Conservation (phyloP, 75 land plant genomes). For the Picea sitchensis region DNA sequence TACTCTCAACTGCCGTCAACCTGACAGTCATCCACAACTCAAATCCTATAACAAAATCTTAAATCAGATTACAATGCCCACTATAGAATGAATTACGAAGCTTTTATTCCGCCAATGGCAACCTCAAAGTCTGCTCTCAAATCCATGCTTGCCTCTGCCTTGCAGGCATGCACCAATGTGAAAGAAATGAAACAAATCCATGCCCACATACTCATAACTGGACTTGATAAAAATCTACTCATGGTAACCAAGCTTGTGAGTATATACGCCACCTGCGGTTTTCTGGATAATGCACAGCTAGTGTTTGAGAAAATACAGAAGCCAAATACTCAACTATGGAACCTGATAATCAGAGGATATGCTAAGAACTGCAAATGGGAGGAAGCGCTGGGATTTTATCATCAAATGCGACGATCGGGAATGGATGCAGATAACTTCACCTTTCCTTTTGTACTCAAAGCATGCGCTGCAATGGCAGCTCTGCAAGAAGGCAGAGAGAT, state of each 20-base stretch:
- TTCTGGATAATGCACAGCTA: background rate
- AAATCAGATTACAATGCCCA: no score
- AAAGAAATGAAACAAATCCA: background rate
- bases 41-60: no score
- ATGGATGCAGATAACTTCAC: background rate
- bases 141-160: background rate
- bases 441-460: background rate
- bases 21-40: no score
- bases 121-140: no score
- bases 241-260: background rate
- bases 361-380: no score
- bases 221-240: background rate
- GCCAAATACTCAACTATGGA: background rate
- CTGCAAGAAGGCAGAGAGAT: conserved; percentile 11
- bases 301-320: background rate
- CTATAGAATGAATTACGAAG: no score
- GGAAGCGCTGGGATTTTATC: no score
- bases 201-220: background rate
- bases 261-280: background rate
- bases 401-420: background rate
- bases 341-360: background rate
- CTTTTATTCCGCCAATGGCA: no score
- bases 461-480: conserved; percentile 14
- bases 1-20: no score
- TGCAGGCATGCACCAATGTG: background rate